Evolutionary conservation across 2,329 filamentous ascomycete species (phyloP).

Genomic region (Fusarium vanettenii): DNA sequence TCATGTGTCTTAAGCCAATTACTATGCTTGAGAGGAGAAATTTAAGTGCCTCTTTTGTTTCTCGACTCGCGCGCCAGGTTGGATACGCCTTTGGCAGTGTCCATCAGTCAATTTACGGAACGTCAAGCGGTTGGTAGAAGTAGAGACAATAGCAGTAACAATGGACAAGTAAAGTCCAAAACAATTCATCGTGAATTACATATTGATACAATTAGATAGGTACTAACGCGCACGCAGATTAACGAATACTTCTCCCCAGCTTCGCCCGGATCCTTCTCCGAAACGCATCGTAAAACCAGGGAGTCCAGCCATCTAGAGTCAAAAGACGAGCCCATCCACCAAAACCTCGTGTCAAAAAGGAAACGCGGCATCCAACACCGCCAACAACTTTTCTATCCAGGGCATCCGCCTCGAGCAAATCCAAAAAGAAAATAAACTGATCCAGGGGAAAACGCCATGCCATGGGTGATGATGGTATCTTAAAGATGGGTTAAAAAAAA

Average conservation of each 20-base stretch:
- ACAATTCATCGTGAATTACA: conserved; percentile 22
- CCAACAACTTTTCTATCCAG: conserved; percentile 24
- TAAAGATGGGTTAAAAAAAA: conserved; percentile 30
- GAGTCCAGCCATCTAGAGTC: background rate
- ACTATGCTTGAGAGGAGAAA: background rate
- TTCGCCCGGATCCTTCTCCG: conserved; percentile 17
- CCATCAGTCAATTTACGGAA: background rate
- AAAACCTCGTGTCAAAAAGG: background rate
- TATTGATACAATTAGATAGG: conserved; percentile 24
- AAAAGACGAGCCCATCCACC: background rate
- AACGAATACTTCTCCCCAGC: conserved; percentile 16
- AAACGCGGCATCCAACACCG: conserved; percentile 13
- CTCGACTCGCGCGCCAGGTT: background rate
- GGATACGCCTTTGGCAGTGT: background rate
- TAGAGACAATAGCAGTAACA: background rate
- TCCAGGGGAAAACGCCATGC: conserved; percentile 40
- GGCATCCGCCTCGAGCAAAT: conserved; percentile 7
- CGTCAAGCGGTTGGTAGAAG: background rate
- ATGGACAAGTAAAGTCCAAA: background rate
- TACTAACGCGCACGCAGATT: conserved; percentile 16
- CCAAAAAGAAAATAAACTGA: background rate
- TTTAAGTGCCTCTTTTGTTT: too few species aligned
- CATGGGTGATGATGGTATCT: conserved; percentile 46
- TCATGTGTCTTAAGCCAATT: background rate
- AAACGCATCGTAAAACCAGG: conserved; percentile 8